Evolutionary conservation across 2,329 filamentous ascomycete species (phyloP).

Genomic region (Intubia oerlemansii): DNA sequence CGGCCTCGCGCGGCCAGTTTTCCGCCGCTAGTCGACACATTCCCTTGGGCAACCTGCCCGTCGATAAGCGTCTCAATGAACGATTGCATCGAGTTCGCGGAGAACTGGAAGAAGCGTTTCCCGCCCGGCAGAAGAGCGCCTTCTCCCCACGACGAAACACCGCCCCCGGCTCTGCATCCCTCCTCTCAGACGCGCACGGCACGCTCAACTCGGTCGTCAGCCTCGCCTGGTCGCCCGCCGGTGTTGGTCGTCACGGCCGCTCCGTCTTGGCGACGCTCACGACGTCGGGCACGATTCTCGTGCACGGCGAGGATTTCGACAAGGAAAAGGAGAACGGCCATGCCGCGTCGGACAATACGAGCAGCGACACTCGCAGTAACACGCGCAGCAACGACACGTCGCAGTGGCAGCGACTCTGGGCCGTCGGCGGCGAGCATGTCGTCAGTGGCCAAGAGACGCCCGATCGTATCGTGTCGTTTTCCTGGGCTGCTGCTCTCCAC

Average conservation of each 20-base stretch:
- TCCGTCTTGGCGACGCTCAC: constrained; percentile 29
- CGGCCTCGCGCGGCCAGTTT: constrained; percentile 12
- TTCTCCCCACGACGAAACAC: no score
- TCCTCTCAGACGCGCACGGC: constrained; percentile 24
- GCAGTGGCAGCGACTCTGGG: constrained; percentile 33
- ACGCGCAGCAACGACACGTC: constrained; percentile 13
- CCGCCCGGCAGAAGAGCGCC: not conserved
- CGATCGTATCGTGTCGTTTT: constrained; percentile 27
- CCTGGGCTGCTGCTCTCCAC: constrained; percentile 23
- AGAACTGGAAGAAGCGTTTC: not conserved
- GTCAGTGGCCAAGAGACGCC: constrained; percentile 21
- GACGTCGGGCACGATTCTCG: constrained; percentile 25
- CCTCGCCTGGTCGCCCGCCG: constrained; percentile 35
- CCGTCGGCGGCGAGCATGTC: constrained; percentile 27
- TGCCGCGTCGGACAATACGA: no score
- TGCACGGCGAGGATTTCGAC: constrained; percentile 26
- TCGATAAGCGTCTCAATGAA: constrained; percentile 21
- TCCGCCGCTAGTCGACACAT: constrained; percentile 14
- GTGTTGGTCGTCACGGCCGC: constrained; percentile 30
- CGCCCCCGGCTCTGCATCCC: constrained; percentile 13
- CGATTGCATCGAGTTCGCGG: no score
- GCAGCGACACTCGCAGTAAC: no score
- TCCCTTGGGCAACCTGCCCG: constrained; percentile 15
- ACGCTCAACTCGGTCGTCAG: constrained; percentile 32
- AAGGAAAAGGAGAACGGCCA: no score